Evolutionary conservation across 2,329 filamentous ascomycete species (phyloP).

Genomic region (Paracamarosporium sp.): DNA sequence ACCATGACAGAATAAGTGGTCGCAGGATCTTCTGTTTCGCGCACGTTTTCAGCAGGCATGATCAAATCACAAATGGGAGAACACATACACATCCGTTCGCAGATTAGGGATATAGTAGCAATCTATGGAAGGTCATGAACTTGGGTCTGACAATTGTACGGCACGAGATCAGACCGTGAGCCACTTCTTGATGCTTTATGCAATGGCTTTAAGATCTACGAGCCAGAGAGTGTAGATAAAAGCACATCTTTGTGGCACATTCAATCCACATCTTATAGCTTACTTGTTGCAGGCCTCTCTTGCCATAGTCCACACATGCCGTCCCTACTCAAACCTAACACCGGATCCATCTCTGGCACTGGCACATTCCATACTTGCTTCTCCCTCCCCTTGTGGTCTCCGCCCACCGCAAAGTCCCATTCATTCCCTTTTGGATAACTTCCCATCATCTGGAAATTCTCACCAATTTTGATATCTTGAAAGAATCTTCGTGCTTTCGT

Average conservation of each 20-base stretch:
- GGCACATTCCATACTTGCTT: slow-evolving; percentile 54
- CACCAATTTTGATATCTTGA: slow-evolving; percentile 44
- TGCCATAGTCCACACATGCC: slow-evolving; percentile 49
- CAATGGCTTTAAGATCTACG: too few species aligned
- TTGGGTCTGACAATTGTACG: too few species aligned
- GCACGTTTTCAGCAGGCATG: too few species aligned
- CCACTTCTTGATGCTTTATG: too few species aligned
- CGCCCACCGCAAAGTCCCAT: slow-evolving; percentile 61
- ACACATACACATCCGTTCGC: too few species aligned
- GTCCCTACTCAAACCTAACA: slow-evolving; percentile 49
- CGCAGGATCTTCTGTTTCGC: too few species aligned
- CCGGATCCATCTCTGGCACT: slow-evolving; percentile 56
- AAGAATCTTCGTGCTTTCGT: slow-evolving; percentile 46
- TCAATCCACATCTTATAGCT: background rate
- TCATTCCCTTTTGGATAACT: slow-evolving; percentile 58
- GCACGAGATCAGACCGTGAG: too few species aligned
- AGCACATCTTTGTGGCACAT: background rate
- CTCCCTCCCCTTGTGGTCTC: slow-evolving; percentile 51
- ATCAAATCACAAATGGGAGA: too few species aligned
- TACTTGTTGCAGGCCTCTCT: slow-evolving; percentile 3
- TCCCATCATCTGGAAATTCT: slow-evolving; percentile 63
- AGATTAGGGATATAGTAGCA: too few species aligned
- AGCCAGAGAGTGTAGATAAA: too few species aligned
- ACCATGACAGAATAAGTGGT: too few species aligned
- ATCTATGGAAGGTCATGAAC: too few species aligned